Evolutionary conservation across 2,329 filamentous ascomycete species (phyloP), one percentile per base, ranked within the genome.

Genomic region (Alternaria atra): DNA sequence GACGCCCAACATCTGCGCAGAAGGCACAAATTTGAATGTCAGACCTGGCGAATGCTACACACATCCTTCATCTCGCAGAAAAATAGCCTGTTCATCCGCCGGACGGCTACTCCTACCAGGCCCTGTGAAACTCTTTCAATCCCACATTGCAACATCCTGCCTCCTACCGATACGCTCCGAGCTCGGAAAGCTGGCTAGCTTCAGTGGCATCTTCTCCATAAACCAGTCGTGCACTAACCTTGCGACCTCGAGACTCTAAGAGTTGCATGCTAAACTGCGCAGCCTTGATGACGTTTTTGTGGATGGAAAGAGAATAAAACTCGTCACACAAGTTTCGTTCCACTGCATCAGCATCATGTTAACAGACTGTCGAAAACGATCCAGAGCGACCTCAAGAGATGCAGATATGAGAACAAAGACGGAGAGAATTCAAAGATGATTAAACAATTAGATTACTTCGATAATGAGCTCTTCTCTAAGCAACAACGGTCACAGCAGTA

Each of bases 401-500:
- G 3, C n/a, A 17, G n/a, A 39, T 0, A 17, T 10, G 4, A 6
- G 0, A 0, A 20, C 9, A 10, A n/a, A 20, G 10, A 39, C 8
- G 37, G 5, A 5, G 37, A 20, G 0, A 20, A 10, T 1, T 10
- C 7, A 6, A 17, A 5, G 0, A 39, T 4, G 37, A 40, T 23
- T 20, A 40, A 23, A 40, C 17, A 23, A 12, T 40, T 40, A 40
- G 10, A 40, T 10, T 40, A 20, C 9, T 23, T 12, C 5, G 3
- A 40, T 23, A 23, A 23, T 9, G 10, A 23, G 20, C 9, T 3
- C 17, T 10, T 23, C 17, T 40, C 10, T 40, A 40, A 20, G 7
- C 9, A 20, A 40, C 17, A 20, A 40, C 9, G 5, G 37, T 40
- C 5, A 40, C 37, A 2, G 37, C 17, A 40, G 64, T 35, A 13